phyloP scores from a whole-genome alignment of 164 flowering plant genomes.

The Umbellularia californica region DNA sequence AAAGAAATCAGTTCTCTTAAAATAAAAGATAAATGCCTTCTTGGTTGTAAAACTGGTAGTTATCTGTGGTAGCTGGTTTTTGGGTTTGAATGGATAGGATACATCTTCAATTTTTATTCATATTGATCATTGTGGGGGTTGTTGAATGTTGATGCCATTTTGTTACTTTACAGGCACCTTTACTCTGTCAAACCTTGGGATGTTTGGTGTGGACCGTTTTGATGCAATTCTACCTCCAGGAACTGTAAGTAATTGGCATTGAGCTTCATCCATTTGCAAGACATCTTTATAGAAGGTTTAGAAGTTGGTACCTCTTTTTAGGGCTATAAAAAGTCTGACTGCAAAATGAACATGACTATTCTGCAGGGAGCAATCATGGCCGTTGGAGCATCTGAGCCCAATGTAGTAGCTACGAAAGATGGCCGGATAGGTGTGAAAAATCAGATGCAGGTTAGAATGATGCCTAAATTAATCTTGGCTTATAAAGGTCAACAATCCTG shows the following conservation, averaged over 20 bases:
- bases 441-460: conserved; percentile 82
- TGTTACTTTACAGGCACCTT: conserved; percentile 69
- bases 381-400: conserved; percentile 87
- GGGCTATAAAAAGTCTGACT: background rate
- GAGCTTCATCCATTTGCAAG: background rate
- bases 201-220: conserved; percentile 98
- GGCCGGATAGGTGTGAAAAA: conserved; percentile 80
- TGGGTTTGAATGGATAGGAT: background rate
- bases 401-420: conserved; percentile 79
- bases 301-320: background rate
- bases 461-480: background rate
- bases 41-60: too few relatives aligned
- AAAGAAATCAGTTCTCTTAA: too few relatives aligned
- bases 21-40: too few relatives aligned
- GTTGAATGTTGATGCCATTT: conserved; percentile 2
- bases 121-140: background rate
- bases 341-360: conserved; percentile 4
- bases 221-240: conserved; percentile 99
- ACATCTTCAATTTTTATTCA: background rate
- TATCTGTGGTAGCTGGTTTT: background rate
- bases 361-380: conserved; percentile 98
- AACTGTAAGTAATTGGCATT: conserved; percentile 53
- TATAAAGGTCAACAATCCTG: background rate
- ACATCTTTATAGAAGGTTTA: background rate
- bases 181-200: conserved; percentile 94